A percentile compares a stretch with the other conserved stretches of the same genome.
Evolutionary conservation across 495 filamentous ascomycete genomes (phyloP).

Genomic region (Tuber brumale): DNA sequence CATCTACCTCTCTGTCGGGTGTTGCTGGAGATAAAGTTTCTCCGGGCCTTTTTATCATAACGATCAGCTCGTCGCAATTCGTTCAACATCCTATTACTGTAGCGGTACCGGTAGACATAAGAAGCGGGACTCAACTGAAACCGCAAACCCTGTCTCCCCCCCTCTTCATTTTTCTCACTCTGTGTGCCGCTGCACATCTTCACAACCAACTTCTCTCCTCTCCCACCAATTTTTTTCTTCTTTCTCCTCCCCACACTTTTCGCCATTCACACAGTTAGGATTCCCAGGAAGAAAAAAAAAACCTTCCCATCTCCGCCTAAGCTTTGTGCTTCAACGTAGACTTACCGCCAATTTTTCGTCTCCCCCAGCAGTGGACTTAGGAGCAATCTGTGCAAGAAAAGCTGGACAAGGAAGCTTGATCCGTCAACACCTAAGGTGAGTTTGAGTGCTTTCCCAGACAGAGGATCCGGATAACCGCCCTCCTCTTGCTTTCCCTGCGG

Average conservation of each 20-base stretch:
- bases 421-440: conserved; percentile 28
- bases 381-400: conserved; percentile 12
- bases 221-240: conserved; percentile 11
- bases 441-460: conserved; percentile 10
- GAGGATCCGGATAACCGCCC: conserved; percentile 4
- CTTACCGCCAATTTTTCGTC: neutral
- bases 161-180: conserved; percentile 25
- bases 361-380: conserved; percentile 8
- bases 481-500: neutral
- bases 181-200: conserved; percentile 24
- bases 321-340: conserved; percentile 22
- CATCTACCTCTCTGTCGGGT: conserved; percentile 1
- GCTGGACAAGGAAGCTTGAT: conserved; percentile 30
- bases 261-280: neutral
- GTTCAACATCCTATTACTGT: neutral
- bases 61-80: neutral
- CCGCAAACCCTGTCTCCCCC: conserved; percentile 27
- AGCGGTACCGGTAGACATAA: neutral
- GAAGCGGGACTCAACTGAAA: conserved; percentile 36
- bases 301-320: conserved; percentile 19
- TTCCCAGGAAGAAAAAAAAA: conserved; percentile 16
- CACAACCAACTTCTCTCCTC: conserved; percentile 19
- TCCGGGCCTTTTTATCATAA: neutral
- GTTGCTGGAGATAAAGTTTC: conserved; percentile 5
- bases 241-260: conserved; percentile 10